A percentile compares a stretch with the other conserved stretches of the same genome.
phyloP scores from a whole-genome alignment of 192 early-diverging fungal species.

The Phlyctochytrium arcticum region DNA sequence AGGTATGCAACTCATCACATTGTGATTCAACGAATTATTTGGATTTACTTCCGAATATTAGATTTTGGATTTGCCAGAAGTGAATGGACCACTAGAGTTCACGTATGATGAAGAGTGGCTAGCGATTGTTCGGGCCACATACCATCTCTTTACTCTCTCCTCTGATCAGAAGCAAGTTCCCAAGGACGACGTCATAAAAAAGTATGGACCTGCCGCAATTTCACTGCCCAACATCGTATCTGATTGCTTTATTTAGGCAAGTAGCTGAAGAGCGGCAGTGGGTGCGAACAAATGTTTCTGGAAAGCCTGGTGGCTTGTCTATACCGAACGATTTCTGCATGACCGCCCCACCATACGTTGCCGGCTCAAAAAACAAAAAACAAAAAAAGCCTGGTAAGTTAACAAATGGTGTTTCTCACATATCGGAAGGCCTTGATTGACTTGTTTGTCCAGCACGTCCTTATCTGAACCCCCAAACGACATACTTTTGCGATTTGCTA shows the following conservation, averaged over 20 bases:
- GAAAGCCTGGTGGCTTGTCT: constrained; percentile 46
- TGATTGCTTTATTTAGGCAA: constrained; percentile 14
- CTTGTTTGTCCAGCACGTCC: constrained; percentile 24
- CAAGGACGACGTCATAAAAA: constrained; percentile 31
- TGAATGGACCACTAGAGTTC: constrained; percentile 45
- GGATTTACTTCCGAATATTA: background rate
- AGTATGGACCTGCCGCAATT: constrained; percentile 22
- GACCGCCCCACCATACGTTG: constrained; percentile 52
- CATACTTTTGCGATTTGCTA: constrained; percentile 65
- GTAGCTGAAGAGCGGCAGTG: constrained; percentile 61
- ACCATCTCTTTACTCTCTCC: constrained; percentile 30
- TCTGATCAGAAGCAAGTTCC: constrained; percentile 48
- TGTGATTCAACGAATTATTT: background rate
- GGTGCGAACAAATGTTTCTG: constrained; percentile 60
- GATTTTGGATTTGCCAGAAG: constrained; percentile 40
- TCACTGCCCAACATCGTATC: background rate
- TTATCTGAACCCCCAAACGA: constrained; percentile 86
- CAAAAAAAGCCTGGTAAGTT: background rate
- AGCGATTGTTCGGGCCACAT: constrained; percentile 47
- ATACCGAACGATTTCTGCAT: constrained; percentile 79
- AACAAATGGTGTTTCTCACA: no score
- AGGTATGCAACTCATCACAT: constrained; percentile 46
- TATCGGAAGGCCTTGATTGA: no score
- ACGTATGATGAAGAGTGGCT: constrained; percentile 70
- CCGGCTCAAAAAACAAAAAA: background rate